Conservation (phyloP, 768 basidiomycete species). For the Lactifluus rugatus region DNA sequence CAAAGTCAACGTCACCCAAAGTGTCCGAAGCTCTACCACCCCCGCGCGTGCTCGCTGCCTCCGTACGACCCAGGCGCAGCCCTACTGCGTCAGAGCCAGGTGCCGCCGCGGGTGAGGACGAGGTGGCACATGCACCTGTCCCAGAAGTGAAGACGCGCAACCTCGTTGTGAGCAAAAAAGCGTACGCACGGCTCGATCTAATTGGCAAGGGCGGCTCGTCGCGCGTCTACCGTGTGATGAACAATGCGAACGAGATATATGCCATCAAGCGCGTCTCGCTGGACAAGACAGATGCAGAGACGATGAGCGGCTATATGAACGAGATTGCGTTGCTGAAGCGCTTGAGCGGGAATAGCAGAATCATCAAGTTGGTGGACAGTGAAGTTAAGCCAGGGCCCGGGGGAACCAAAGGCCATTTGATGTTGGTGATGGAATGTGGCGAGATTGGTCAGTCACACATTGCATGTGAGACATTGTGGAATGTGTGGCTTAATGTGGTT, state of each 20-base stretch:
- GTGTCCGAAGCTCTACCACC: constrained; percentile 5
- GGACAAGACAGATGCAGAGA: constrained; percentile 81
- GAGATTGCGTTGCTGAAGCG: constrained; percentile 90
- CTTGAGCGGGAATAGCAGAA: constrained; percentile 87
- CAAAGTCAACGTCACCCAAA: constrained; percentile 12
- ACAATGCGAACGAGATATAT: constrained; percentile 62
- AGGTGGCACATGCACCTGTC: constrained; percentile 20
- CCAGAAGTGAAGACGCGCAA: constrained; percentile 16
- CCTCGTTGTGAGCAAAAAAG: constrained; percentile 49
- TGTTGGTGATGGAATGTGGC: constrained; percentile 95
- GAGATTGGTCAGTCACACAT: constrained; percentile 46
- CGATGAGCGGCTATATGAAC: constrained; percentile 89
- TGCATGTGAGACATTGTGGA: neutral
- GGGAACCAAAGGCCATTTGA: constrained; percentile 62
- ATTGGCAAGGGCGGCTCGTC: constrained; percentile 93
- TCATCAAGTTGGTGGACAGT: constrained; percentile 85
- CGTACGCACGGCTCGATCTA: constrained; percentile 77
- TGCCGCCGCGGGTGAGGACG: constrained; percentile 30
- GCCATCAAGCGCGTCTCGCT: constrained; percentile 90
- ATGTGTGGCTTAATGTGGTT: neutral
- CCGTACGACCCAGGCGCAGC: constrained; percentile 47
- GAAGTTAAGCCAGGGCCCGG: constrained; percentile 69
- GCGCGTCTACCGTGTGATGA: constrained; percentile 89
- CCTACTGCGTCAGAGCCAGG: constrained; percentile 53
- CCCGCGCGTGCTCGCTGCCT: constrained; percentile 3